Conservation (phyloP, 805 yeast species). For the Schwanniomyces vanrijiae region DNA sequence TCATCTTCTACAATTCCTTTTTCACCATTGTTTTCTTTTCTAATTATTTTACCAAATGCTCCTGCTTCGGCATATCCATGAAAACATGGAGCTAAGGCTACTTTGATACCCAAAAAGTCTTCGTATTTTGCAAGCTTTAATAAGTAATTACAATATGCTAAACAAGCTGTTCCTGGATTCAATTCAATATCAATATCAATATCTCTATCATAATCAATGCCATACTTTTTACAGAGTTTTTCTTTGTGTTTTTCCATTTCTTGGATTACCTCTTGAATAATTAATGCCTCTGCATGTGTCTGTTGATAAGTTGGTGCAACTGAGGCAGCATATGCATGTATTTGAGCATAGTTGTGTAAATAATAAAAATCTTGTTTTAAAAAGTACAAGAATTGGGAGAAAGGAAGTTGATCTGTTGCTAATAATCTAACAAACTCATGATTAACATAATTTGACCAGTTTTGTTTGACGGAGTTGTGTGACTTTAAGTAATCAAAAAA, state of each 20-base stretch:
- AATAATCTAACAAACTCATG: slow-evolving; percentile 62
- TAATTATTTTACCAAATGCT: slow-evolving; percentile 20
- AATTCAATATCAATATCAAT: slow-evolving; percentile 44
- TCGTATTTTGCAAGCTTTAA: slow-evolving; percentile 49
- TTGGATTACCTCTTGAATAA: slow-evolving; percentile 49
- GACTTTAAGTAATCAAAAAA: slow-evolving; percentile 49
- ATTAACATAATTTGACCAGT: slow-evolving; percentile 58
- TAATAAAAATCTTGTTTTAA: slow-evolving; percentile 69
- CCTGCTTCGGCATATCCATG: slow-evolving; percentile 70
- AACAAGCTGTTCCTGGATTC: slow-evolving; percentile 55
- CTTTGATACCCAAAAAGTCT: slow-evolving; percentile 64
- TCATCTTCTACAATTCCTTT: slow-evolving; percentile 21
- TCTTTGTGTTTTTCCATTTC: slow-evolving; percentile 59
- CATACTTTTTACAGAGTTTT: slow-evolving; percentile 42
- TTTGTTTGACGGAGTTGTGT: slow-evolving; percentile 54
- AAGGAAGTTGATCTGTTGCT: slow-evolving; percentile 51
- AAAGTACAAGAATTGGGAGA: slow-evolving; percentile 52
- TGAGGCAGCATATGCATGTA: slow-evolving; percentile 63
- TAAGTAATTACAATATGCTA: slow-evolving; percentile 61
- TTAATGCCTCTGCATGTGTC: slow-evolving; percentile 49
- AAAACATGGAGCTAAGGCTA: slow-evolving; percentile 74
- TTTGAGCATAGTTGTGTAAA: slow-evolving; percentile 63
- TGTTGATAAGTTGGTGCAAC: slow-evolving; percentile 57
- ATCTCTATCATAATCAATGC: slow-evolving; percentile 37
- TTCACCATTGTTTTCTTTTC: slow-evolving; percentile 13